phyloP scores from a whole-genome alignment of 108 stramenopile genomes.

The Nitzschia palea region DNA sequence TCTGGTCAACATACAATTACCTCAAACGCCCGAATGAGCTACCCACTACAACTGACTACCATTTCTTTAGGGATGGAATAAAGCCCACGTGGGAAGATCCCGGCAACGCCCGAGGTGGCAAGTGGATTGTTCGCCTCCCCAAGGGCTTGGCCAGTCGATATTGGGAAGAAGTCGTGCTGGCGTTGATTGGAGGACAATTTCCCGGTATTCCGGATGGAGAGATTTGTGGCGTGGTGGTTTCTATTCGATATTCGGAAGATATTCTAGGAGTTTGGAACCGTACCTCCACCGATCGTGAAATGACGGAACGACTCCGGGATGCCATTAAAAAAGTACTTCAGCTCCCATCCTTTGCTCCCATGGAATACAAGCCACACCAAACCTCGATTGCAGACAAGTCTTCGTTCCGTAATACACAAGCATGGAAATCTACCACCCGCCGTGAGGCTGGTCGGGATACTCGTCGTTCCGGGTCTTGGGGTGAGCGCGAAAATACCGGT shows the following conservation, averaged over 20 bases:
- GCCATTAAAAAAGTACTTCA: conserved; percentile 82
- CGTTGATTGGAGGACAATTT: conserved; percentile 94
- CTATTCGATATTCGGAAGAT: conserved; percentile 91
- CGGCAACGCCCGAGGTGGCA: conserved; percentile 87
- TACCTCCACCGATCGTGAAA: conserved; percentile 70
- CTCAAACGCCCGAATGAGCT: conserved; percentile 84
- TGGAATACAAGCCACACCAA: conserved; percentile 86
- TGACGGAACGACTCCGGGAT: conserved; percentile 78
- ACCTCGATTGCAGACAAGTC: conserved; percentile 61
- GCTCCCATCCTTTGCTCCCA: conserved; percentile 71
- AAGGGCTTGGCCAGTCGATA: conserved; percentile 83
- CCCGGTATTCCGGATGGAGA: conserved; percentile 76
- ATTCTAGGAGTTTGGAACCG: conserved; percentile 94
- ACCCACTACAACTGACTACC: conserved; percentile 83
- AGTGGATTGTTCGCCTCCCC: conserved; percentile 91
- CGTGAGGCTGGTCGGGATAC: conserved; percentile 27
- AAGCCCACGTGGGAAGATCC: conserved; percentile 98
- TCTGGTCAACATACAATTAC: conserved; percentile 91
- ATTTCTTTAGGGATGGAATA: conserved; percentile 93
- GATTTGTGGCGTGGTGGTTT: conserved; percentile 92
- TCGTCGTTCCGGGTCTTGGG: conserved; percentile 57
- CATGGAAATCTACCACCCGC: conserved; percentile 51
- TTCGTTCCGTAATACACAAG: conserved; percentile 74
- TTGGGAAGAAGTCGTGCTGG: conserved; percentile 94
- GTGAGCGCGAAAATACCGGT: conserved; percentile 34